Percentiles rank a stretch among this genome's conserved stretches.
phyloP scores from a whole-genome alignment of 495 filamentous ascomycete species.

The Talaromyces thailandensis region DNA sequence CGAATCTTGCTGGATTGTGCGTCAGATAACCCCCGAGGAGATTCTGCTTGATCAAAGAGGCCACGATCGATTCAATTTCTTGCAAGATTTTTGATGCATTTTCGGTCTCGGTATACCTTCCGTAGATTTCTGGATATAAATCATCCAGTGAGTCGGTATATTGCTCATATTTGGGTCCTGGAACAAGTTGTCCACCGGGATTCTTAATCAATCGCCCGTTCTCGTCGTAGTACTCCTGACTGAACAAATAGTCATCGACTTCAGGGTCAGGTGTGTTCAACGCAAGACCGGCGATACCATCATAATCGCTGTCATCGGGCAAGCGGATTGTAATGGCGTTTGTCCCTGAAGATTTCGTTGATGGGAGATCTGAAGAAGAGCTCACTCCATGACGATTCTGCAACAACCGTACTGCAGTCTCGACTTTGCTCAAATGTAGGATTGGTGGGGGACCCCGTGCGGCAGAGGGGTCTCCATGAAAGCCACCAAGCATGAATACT shows the following conservation, averaged over 20 bases:
- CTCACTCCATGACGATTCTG: conserved; percentile 18
- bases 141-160: conserved; percentile 30
- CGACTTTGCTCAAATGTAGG: conserved; percentile 33
- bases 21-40: conserved; percentile 84
- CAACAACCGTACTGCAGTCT: conserved; percentile 30
- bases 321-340: conserved; percentile 21
- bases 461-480: conserved; percentile 35
- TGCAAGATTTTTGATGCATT: conserved; percentile 44
- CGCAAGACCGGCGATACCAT: conserved; percentile 10
- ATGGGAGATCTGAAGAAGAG: not conserved
- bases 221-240: conserved; percentile 27
- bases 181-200: conserved; percentile 15
- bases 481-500: conserved; percentile 57
- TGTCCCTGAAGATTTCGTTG: conserved; percentile 9
- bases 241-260: conserved; percentile 26
- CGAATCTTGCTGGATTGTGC: conserved; percentile 64
- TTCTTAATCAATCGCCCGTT: conserved; percentile 23
- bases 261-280: conserved; percentile 10
- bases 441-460: conserved; percentile 35
- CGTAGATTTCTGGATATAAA: conserved; percentile 26
- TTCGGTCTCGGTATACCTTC: conserved; percentile 23
- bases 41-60: conserved; percentile 69
- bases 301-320: conserved; percentile 25
- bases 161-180: conserved; percentile 36
- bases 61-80: conserved; percentile 69